Evolutionary conservation across 805 yeast species (phyloP), one percentile per base, ranked within the genome.

Genomic region (Candida oleophila): DNA sequence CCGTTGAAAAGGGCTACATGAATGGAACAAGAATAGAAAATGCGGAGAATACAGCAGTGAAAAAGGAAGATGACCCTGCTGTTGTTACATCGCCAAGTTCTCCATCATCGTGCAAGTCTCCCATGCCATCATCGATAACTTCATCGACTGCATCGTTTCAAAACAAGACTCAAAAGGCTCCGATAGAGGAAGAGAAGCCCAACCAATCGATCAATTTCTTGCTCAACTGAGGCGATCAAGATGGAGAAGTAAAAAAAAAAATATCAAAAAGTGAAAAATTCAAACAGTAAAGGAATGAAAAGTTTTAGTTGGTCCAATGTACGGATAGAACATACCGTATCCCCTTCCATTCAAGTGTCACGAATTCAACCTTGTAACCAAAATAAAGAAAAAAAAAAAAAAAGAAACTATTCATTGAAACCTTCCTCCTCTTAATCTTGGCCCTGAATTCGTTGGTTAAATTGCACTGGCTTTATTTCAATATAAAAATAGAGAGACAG

Each of bases 181-280:
- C 11, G 21, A 28, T 3, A 41, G 36, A 22, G 40, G 39, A 43
- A 42, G 47, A 22, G 22, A 43, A 44, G 14, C 19, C 48, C 8
- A 21, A 36, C 38, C 34, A 43, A 33, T 41, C 48, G 35, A 49
- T 42, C 9, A 35, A 39, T 22, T 47, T 44, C 22, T 46, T 47
- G 5, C 43, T 43, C 21, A 44, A 43, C 16, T 41, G 41, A 38
- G 41, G 41, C 19, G 42, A 25, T 14, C 32, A 44, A 16, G 43
- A 38, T 3, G 22, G 42, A 14, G 28, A 28, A 28, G 14, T 14
- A 28, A 11, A 28, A 28, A 28, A 28, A 28, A 14, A 28, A 14
- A n/a, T n/a, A n/a, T n/a, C n/a, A n/a, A n/a, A n/a, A n/a, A n/a
- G n/a, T n/a, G 30, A 25, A 25, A 25, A 25, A 11, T 25, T 25